phyloP scores from a whole-genome alignment of 2,329 filamentous ascomycete genomes.

The Beauveria sp. region DNA sequence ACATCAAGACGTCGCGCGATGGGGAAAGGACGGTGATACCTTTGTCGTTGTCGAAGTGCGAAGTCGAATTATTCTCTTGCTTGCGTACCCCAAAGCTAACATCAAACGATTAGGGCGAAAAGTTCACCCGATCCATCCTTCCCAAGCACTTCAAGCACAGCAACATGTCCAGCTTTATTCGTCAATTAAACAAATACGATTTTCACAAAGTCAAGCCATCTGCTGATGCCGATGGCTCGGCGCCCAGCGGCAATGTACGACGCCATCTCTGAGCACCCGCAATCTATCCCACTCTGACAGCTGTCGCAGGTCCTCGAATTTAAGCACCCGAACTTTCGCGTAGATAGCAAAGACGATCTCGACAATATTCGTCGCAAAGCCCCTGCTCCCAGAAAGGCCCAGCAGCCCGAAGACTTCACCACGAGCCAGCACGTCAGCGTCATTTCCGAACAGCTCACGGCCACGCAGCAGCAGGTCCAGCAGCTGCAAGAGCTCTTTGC shows the following conservation, averaged over 20 bases:
- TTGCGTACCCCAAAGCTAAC: neutral
- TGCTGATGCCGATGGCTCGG: slow-evolving; percentile 27
- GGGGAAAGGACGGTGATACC: slow-evolving; percentile 90
- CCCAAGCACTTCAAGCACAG: slow-evolving; percentile 99
- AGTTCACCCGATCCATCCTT: slow-evolving; percentile 93
- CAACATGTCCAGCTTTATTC: slow-evolving; percentile 95
- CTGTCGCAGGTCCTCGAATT: slow-evolving; percentile 55
- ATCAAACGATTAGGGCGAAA: slow-evolving; percentile 67
- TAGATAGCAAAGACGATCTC: slow-evolving; percentile 90
- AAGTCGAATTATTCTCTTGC: neutral
- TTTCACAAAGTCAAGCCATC: slow-evolving; percentile 85
- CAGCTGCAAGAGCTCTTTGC: slow-evolving; percentile 77
- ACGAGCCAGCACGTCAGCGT: slow-evolving; percentile 84
- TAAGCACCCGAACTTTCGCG: slow-evolving; percentile 92
- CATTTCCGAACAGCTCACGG: slow-evolving; percentile 78
- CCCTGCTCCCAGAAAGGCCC: slow-evolving; percentile 75
- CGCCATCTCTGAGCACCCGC: slow-evolving; percentile 47
- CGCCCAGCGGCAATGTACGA: slow-evolving; percentile 30
- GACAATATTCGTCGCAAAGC: slow-evolving; percentile 96
- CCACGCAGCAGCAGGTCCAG: slow-evolving; percentile 88
- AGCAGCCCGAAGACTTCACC: slow-evolving; percentile 61
- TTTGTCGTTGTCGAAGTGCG: slow-evolving; percentile 94
- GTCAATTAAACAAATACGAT: slow-evolving; percentile 94
- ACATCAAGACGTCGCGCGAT: slow-evolving; percentile 87
- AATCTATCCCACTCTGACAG: neutral